Base-by-base conservation (phyloP, 441 rosid species). In the Syzygium syzygioides region DNA sequence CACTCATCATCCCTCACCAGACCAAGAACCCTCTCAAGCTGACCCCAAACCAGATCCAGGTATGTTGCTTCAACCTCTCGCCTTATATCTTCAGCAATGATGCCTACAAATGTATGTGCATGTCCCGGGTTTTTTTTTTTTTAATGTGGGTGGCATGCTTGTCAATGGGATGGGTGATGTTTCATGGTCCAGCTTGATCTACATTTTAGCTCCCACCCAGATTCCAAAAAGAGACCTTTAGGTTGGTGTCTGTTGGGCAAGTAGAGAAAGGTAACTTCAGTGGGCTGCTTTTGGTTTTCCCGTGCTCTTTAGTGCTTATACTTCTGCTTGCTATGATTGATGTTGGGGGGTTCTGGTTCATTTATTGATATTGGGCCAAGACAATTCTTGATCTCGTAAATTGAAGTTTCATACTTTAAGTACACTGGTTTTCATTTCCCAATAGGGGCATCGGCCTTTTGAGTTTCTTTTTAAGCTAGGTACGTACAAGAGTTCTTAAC, bases 41-140 rank as follows among this genome's bases (percentile, higher is more conserved):
- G 87, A 88, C 84, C 62, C 87, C 32, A 90, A 85, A 56, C 79
- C 91, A 87, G 91, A 87, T 87, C 89, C 91, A 76, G 91, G 91
- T 89, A 88, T 41, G 52, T 76, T 76, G 52, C 52, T 76, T 76
- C 85, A 26, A 30, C 26, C 56, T 19, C 18, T 54, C 57, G 30
- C 66, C 41, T 59, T 48, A 28, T 62, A 20, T 85, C 59, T 32
- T 54, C 45, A 53, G 52, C 52, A 26, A 8, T 25, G 52, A 76
- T 41, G 52, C 83, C 10, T 23, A 14, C 52, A 41, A 14, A 76
- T 23, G 66, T 25, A 54, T 64, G 50, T 86, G 83, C 83, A 53
- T 88, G 89, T 32, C 28, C 34, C 53, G 4, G 32, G 19, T 59
- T 84, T 18, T 83, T 79, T 41, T 60, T 53, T 28, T n/a, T 37